These are phyloP conservation scores for Russula ochroleuca DNA, from an alignment of 768 basidiomycete genomes.

Conservation along the genomic window DNA sequence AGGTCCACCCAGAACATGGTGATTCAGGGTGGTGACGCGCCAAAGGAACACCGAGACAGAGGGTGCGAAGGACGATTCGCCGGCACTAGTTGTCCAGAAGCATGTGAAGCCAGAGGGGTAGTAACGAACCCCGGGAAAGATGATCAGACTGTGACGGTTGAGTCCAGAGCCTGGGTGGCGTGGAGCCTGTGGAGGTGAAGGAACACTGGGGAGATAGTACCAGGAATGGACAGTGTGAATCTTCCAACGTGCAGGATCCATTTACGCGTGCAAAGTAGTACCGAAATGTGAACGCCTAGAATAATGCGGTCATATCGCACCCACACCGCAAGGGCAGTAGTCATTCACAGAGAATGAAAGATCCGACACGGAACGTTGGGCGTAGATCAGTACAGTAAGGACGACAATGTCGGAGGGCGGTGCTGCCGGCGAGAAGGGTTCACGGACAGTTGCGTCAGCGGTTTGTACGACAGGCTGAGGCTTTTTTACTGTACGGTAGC, in stretches of 20 bases:
- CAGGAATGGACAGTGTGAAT: slow-evolving; percentile 23
- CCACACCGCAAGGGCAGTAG: background rate
- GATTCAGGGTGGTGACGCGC: slow-evolving; percentile 15
- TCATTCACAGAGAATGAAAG: slow-evolving; percentile 7
- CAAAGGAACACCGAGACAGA: slow-evolving; percentile 9
- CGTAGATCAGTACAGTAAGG: slow-evolving; percentile 15
- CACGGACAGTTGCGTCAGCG: slow-evolving; percentile 11
- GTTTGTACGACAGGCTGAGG: no score
- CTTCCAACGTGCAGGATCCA: slow-evolving; percentile 15
- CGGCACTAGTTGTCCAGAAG: slow-evolving; percentile 24
- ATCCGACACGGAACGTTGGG: slow-evolving; percentile 14
- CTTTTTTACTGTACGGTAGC: no score
- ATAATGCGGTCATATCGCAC: slow-evolving; percentile 14
- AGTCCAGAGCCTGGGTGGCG: slow-evolving; percentile 13
- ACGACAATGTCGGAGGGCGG: slow-evolving; percentile 12
- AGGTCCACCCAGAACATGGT: slow-evolving; percentile 12
- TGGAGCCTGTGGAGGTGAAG: slow-evolving; percentile 1
- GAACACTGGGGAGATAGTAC: slow-evolving; percentile 14
- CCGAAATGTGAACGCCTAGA: slow-evolving; percentile 19
- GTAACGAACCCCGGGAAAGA: slow-evolving; percentile 21
- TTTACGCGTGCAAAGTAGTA: slow-evolving; percentile 23
- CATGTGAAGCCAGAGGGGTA: slow-evolving; percentile 22
- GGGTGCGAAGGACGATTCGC: slow-evolving; percentile 23
- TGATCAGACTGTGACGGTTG: slow-evolving; percentile 8
- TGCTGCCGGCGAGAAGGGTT: slow-evolving; percentile 4